These are phyloP conservation scores for Protomyces pachydermus DNA, from an alignment of 1,139 yeast genomes.

Conservation along the genomic window DNA sequence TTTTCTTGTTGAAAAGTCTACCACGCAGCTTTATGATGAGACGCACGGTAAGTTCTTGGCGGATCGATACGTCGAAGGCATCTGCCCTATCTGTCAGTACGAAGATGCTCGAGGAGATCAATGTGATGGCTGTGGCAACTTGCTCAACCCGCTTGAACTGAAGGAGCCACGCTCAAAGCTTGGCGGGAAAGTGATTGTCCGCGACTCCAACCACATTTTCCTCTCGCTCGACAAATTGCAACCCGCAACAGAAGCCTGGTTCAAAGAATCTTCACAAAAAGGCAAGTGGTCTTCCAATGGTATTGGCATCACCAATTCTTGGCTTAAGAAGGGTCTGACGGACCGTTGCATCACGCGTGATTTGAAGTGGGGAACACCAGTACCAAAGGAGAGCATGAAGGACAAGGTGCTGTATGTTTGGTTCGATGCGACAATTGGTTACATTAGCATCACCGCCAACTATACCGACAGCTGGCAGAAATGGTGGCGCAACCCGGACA, in stretches of 20 bases:
- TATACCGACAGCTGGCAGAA: conserved; percentile 76
- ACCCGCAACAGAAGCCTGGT: conserved; percentile 68
- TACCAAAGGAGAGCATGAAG: conserved; percentile 69
- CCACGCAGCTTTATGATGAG: conserved; percentile 87
- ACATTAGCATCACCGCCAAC: conserved; percentile 90
- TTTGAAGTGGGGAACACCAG: conserved; percentile 97
- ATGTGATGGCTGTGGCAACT: conserved; percentile 91
- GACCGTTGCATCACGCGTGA: conserved; percentile 98
- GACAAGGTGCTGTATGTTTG: conserved; percentile 93
- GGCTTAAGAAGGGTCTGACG: conserved; percentile 89
- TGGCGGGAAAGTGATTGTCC: conserved; percentile 75
- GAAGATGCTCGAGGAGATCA: conserved; percentile 99
- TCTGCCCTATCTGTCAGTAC: conserved; percentile 89
- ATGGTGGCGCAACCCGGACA: conserved; percentile 91
- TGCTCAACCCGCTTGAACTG: conserved; percentile 86
- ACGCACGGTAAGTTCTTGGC: conserved; percentile 87
- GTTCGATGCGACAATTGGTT: conserved; percentile 98
- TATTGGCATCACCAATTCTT: conserved; percentile 75
- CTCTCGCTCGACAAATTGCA: conserved; percentile 78
- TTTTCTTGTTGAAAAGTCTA: conserved; percentile 76
- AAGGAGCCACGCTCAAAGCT: conserved; percentile 92
- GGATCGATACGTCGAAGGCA: conserved; percentile 95
- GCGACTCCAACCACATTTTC: conserved; percentile 79
- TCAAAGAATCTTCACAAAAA: conserved; percentile 55
- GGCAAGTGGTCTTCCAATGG: conserved; percentile 94